Conservation (phyloP, 2,329 filamentous ascomycete genomes). For the Moelleriella libera region DNA sequence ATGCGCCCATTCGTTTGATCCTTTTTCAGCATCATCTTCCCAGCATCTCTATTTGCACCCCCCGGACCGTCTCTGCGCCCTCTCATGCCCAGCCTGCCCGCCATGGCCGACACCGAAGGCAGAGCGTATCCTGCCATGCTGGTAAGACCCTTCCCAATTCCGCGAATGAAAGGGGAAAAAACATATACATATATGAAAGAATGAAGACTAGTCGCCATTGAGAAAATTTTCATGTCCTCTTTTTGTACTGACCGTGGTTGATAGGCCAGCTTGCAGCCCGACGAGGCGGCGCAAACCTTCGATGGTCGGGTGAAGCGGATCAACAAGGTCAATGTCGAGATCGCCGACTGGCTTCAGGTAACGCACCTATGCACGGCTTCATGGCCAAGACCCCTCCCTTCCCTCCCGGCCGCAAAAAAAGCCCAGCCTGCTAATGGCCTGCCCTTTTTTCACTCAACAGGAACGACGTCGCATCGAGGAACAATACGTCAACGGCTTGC, state of each 20-base stretch:
- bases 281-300: conserved; percentile 67
- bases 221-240: conserved; percentile 1
- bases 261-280: conserved; percentile 67
- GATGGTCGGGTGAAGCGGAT: conserved; percentile 83
- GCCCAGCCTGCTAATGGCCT: conserved; percentile 1
- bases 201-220: background rate
- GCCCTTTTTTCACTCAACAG: conserved; percentile 27
- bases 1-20: conserved; percentile 8
- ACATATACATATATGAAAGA: background rate
- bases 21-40: conserved; percentile 7
- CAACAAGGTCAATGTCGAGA: conserved; percentile 70
- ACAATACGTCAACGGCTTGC: conserved; percentile 67
- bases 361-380: background rate
- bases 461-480: conserved; percentile 90
- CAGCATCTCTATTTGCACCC: conserved; percentile 13
- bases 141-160: conserved; percentile 41
- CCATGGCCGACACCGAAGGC: conserved; percentile 66
- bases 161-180: conserved; percentile 1
- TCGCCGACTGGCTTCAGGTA: conserved; percentile 95
- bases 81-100: conserved; percentile 15
- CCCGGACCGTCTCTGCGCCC: background rate
- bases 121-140: conserved; percentile 89
- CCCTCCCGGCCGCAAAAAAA: background rate
- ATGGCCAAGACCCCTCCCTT: background rate
- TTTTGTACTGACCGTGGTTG: background rate